These are phyloP conservation scores for Phascolomyces articulosus DNA, from an alignment of 371 early-diverging fungal genomes.

Conservation along the genomic window DNA sequence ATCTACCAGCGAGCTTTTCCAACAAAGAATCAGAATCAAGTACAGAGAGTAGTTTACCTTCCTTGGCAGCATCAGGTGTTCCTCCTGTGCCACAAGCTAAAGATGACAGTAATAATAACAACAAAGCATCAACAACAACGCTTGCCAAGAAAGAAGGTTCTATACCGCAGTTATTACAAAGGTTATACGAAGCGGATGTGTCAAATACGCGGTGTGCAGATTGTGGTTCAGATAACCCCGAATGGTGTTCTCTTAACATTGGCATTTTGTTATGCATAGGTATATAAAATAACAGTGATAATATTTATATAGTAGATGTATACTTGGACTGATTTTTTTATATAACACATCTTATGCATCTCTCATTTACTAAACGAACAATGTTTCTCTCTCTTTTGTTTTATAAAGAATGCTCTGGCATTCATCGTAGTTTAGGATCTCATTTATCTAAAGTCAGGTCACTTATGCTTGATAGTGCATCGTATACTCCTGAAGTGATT, in stretches of 20 bases:
- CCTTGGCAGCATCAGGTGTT: not conserved
- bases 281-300: too few species aligned
- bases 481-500: constrained; percentile 63
- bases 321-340: too few species aligned
- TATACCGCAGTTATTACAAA: constrained; percentile 11
- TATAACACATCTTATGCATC: not conserved
- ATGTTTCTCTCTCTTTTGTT: too few species aligned
- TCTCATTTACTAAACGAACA: not conserved
- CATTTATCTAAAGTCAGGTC: constrained; percentile 90
- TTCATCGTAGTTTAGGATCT: constrained; percentile 94
- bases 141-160: not conserved
- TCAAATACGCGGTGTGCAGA: constrained; percentile 84
- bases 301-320: too few species aligned
- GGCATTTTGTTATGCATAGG: constrained; percentile 94
- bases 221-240: constrained; percentile 80
- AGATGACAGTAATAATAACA: not conserved
- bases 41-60: not conserved
- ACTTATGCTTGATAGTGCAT: constrained; percentile 77
- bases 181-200: constrained; percentile 44
- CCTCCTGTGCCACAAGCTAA: not conserved
- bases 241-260: constrained; percentile 94
- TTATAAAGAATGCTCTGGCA: constrained; percentile 89
- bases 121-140: constrained; percentile 3
- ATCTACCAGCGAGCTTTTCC: not conserved
- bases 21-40: not conserved